Percentiles rank a stretch among this genome's conserved stretches.
Conservation (phyloP, 257 asterid species). For the Plantago major region DNA sequence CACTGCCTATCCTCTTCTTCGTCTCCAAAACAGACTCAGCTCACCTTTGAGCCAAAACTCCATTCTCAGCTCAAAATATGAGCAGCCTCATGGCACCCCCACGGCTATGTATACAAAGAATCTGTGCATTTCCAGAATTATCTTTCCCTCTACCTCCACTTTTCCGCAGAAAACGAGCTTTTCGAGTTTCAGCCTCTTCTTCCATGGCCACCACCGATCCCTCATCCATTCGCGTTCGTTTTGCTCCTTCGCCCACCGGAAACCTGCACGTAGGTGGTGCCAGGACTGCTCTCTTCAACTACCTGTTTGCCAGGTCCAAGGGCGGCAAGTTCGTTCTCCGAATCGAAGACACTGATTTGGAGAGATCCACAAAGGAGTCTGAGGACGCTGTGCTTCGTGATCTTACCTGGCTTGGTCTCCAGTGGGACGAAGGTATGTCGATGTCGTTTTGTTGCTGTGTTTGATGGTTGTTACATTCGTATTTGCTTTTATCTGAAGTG, state of each 20-base stretch:
- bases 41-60: neutral
- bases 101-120: slow-evolving; percentile 35
- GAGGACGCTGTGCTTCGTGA: slow-evolving; percentile 90
- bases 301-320: slow-evolving; percentile 82
- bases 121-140: slow-evolving; percentile 25
- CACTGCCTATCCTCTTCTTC: neutral
- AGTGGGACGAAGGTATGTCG: slow-evolving; percentile 83
- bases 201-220: slow-evolving; percentile 14
- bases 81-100: slow-evolving; percentile 42
- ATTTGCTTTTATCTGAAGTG: no score
- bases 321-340: slow-evolving; percentile 92
- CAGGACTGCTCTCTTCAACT: slow-evolving; percentile 92
- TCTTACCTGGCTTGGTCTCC: slow-evolving; percentile 93
- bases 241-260: slow-evolving; percentile 99
- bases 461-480: no score
- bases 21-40: neutral
- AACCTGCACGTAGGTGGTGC: slow-evolving; percentile 99
- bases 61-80: slow-evolving; percentile 25
- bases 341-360: slow-evolving; percentile 91
- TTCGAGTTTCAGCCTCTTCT: slow-evolving; percentile 47
- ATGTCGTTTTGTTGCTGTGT: neutral
- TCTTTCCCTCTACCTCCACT: slow-evolving; percentile 25
- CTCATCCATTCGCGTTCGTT: slow-evolving; percentile 63
- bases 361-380: slow-evolving; percentile 90
- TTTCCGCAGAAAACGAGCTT: slow-evolving; percentile 34